Percentiles rank a stretch among this genome's conserved stretches.
Evolutionary conservation across 352 stramenopile species (phyloP).

Genomic region (Peronosclerospora sorghi): DNA sequence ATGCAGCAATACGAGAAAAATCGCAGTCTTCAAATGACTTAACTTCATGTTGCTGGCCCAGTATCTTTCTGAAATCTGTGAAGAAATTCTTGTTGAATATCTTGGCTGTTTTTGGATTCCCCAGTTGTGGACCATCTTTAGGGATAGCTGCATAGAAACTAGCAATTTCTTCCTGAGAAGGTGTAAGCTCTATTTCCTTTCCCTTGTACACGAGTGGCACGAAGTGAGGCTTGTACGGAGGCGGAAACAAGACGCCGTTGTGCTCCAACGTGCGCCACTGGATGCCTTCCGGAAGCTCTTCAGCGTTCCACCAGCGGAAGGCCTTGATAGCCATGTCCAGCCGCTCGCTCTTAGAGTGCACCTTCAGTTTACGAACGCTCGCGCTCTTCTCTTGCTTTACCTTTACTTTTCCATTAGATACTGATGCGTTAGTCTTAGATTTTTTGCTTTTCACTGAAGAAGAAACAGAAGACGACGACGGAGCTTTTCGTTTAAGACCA

Average conservation of each 20-base stretch:
- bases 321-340: conserved; percentile 96
- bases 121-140: conserved; percentile 95
- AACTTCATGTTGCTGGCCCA: conserved; percentile 92
- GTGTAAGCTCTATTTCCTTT: conserved; percentile 89
- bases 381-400: conserved; percentile 36
- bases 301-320: conserved; percentile 99
- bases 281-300: conserved; percentile 88
- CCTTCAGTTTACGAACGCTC: conserved; percentile 85
- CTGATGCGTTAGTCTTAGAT: conserved; percentile 15
- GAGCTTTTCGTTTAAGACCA: conserved; percentile 47
- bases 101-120: conserved; percentile 91
- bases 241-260: conserved; percentile 96
- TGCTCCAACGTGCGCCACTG: conserved; percentile 99
- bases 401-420: conserved; percentile 24
- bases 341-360: conserved; percentile 88
- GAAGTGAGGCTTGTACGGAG: conserved; percentile 91
- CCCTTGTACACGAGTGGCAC: conserved; percentile 93
- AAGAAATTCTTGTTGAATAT: conserved; percentile 99
- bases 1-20: conserved; percentile 89
- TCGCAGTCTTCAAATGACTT: conserved; percentile 96
- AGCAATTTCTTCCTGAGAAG: conserved; percentile 90
- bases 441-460: conserved; percentile 34
- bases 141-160: conserved; percentile 94
- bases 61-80: conserved; percentile 78
- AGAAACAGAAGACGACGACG: conserved; percentile 13